Percentiles rank a stretch among this genome's conserved stretches.
Conservation (phyloP, 1,139 yeast genomes). For the Scheffersomyces quercinus region DNA sequence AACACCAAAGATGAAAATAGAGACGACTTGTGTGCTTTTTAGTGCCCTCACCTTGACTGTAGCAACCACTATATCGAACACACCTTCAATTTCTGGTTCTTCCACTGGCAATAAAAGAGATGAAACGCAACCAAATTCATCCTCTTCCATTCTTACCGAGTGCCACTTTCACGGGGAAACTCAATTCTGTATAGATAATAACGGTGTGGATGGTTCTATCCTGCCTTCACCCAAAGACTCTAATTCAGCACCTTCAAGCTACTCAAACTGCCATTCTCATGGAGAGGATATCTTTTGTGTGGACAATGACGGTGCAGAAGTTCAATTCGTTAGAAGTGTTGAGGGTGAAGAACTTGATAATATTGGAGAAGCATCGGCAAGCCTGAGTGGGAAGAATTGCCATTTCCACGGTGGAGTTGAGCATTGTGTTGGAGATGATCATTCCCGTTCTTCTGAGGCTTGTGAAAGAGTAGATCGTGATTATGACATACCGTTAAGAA, state of each 20-base stretch:
- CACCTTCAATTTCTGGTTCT: neutral
- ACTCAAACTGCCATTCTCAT: slow-evolving; percentile 6
- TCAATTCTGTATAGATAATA: slow-evolving; percentile 24
- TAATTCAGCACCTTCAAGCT: slow-evolving; percentile 17
- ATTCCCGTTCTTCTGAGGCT: slow-evolving; percentile 3
- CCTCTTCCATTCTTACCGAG: slow-evolving; percentile 12
- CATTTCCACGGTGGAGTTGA: slow-evolving; percentile 45
- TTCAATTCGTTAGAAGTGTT: neutral
- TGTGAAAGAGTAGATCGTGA: slow-evolving; percentile 26
- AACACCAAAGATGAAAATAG: no score
- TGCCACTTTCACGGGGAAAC: slow-evolving; percentile 30
- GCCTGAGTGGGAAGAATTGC: slow-evolving; percentile 20
- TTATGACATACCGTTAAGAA: slow-evolving; percentile 26
- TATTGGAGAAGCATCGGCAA: neutral
- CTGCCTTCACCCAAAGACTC: slow-evolving; percentile 24
- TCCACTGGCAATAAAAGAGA: no score
- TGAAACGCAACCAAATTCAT: neutral
- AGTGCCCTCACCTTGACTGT: no score
- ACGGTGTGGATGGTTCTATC: slow-evolving; percentile 30
- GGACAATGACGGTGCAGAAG: slow-evolving; percentile 1
- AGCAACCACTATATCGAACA: neutral
- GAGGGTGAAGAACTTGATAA: neutral
- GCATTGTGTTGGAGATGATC: slow-evolving; percentile 27
- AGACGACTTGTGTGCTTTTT: no score
- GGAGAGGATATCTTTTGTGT: slow-evolving; percentile 3